These are phyloP conservation scores for Magnolia changhungtana DNA, from an alignment of 164 flowering plant species.

Conservation along the genomic window DNA sequence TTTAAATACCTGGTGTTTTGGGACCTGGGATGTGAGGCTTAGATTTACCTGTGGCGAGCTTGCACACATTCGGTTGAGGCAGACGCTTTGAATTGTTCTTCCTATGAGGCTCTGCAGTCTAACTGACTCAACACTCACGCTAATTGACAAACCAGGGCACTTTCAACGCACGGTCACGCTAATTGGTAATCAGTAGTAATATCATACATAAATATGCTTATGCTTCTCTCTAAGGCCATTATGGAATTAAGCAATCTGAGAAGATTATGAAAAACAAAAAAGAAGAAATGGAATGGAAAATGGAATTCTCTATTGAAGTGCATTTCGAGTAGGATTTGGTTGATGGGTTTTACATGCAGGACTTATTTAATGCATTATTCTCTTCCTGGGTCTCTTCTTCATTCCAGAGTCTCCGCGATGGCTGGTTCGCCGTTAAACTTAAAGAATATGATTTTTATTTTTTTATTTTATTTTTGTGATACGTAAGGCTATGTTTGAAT, in stretches of 20 bases:
- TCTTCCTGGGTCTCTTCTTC: constrained; percentile 59
- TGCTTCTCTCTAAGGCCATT: background rate
- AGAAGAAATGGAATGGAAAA: background rate
- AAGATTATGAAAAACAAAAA: background rate
- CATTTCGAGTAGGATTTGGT: background rate
- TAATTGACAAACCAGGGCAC: too few relatives aligned
- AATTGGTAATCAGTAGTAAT: constrained; percentile 34
- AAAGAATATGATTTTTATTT: too few relatives aligned
- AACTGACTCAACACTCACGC: too few relatives aligned
- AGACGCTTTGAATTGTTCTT: too few relatives aligned
- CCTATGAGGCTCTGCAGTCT: too few relatives aligned
- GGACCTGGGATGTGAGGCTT: too few relatives aligned
- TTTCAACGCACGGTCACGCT: constrained; percentile 52
- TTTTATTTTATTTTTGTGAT: too few relatives aligned
- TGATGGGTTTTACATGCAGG: constrained; percentile 38
- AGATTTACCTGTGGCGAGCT: too few relatives aligned
- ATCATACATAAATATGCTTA: background rate
- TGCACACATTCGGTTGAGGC: too few relatives aligned
- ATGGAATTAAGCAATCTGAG: background rate
- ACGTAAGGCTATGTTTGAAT: too few relatives aligned
- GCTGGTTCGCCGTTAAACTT: constrained; percentile 52
- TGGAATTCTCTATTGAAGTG: background rate
- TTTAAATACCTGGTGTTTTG: too few relatives aligned
- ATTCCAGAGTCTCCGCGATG: constrained; percentile 99
- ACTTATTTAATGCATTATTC: constrained; percentile 56